Evolutionary conservation across 108 stramenopile genomes (phyloP).

Genomic region (Pseudonitzschia multiseries): DNA sequence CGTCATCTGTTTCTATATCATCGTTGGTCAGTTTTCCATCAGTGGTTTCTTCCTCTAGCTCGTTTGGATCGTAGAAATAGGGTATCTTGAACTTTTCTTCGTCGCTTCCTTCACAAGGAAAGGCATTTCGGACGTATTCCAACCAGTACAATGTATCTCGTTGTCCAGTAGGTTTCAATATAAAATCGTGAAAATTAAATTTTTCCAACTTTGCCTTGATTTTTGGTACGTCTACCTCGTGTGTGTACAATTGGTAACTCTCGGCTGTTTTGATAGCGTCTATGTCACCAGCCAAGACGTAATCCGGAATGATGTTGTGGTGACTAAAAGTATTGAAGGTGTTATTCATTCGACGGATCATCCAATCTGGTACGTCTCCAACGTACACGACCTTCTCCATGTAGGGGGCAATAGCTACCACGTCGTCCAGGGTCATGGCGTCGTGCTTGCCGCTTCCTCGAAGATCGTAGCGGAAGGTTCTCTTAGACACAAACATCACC

Average conservation of each 20-base stretch:
- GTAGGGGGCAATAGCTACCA: conserved; percentile 53
- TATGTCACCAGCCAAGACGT: conserved; percentile 27
- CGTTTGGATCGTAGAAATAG: conserved; percentile 27
- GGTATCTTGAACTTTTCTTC: conserved; percentile 15
- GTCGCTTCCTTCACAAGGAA: conserved; percentile 19
- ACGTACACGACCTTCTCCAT: conserved; percentile 53
- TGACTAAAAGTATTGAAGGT: conserved; percentile 22
- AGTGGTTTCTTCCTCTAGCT: conserved; percentile 23
- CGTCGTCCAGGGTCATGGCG: conserved; percentile 58
- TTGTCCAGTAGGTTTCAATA: conserved; percentile 5
- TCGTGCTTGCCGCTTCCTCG: conserved; percentile 25
- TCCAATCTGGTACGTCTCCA: conserved; percentile 36
- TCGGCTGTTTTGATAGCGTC: conserved; percentile 17
- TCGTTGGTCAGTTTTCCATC: conserved; percentile 16
- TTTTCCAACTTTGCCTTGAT: conserved; percentile 26
- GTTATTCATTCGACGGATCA: conserved; percentile 28
- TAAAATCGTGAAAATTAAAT: conserved; percentile 13
- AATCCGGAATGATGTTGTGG: conserved; percentile 24
- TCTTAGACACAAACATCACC: conserved; percentile 29
- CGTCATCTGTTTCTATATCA: conserved; percentile 11
- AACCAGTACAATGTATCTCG: conserved; percentile 34
- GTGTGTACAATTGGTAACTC: conserved; percentile 33
- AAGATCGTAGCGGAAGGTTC: conserved; percentile 48
- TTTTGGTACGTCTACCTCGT: conserved; percentile 27
- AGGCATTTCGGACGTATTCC: conserved; percentile 26